Conservation (phyloP, 257 asterid genomes). For the Vinca minor region DNA sequence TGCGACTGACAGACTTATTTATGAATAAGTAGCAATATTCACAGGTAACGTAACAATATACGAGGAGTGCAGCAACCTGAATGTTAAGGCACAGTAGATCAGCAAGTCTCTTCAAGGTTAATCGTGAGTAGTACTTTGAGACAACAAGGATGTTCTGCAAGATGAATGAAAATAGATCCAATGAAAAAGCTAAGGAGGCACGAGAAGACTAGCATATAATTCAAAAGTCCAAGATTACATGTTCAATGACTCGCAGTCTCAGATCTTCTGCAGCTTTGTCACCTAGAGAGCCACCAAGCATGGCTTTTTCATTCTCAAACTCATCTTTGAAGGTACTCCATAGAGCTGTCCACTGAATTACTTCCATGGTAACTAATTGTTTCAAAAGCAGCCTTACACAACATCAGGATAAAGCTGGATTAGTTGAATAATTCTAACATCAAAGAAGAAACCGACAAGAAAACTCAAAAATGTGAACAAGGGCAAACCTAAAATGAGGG, state of each 20-base stretch:
- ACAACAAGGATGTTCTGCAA: too few species aligned
- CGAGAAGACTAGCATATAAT: neutral
- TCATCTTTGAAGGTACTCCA: too few species aligned
- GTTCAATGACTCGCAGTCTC: slow-evolving; percentile 80
- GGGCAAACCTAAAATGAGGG: slow-evolving; percentile 56
- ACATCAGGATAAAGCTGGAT: slow-evolving; percentile 2
- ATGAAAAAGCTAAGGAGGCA: neutral
- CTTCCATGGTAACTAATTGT: too few species aligned
- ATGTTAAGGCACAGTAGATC: too few species aligned
- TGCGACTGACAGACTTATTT: neutral
- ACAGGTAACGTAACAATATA: too few species aligned
- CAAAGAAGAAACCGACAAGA: neutral
- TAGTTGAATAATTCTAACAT: neutral
- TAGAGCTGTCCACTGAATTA: too few species aligned
- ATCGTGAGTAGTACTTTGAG: too few species aligned
- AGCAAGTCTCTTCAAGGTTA: too few species aligned
- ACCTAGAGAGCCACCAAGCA: slow-evolving; percentile 79
- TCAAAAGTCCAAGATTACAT: slow-evolving; percentile 38
- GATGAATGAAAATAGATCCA: neutral
- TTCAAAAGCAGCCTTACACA: too few species aligned
- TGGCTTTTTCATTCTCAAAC: too few species aligned
- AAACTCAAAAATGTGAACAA: neutral
- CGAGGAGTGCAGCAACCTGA: too few species aligned
- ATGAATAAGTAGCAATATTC: neutral
- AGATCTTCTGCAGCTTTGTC: slow-evolving; percentile 92